Percentiles rank a stretch among this genome's conserved stretches.
phyloP scores from a whole-genome alignment of 2,329 filamentous ascomycete species.

The Stylonectria norvegica region DNA sequence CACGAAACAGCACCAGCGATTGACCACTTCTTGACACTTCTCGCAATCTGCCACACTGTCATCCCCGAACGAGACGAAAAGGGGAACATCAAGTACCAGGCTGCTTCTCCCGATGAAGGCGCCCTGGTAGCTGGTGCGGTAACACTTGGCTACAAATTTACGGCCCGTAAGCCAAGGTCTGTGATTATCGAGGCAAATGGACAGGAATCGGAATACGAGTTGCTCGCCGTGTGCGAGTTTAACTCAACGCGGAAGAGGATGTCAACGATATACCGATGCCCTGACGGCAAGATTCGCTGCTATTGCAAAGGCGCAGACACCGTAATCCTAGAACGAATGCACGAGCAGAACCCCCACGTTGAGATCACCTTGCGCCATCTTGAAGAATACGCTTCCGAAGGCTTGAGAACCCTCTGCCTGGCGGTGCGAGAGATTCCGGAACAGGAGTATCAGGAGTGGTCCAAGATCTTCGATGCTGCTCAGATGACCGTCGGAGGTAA shows the following conservation, averaged over 20 bases:
- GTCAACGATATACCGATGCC: conserved; percentile 95
- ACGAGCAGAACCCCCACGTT: conserved; percentile 76
- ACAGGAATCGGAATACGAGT: conserved; percentile 74
- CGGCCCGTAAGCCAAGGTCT: conserved; percentile 81
- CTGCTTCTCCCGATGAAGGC: conserved; percentile 93
- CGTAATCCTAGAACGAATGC: conserved; percentile 88
- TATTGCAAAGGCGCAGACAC: conserved; percentile 98
- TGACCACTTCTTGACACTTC: conserved; percentile 80
- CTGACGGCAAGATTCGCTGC: conserved; percentile 88
- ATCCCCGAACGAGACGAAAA: conserved; percentile 86
- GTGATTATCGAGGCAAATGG: conserved; percentile 80
- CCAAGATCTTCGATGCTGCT: conserved; percentile 79
- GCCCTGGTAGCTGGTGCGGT: conserved; percentile 93
- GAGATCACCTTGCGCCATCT: conserved; percentile 89
- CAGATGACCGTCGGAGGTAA: conserved; percentile 88
- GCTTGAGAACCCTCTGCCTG: conserved; percentile 88
- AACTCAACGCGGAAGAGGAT: conserved; percentile 92
- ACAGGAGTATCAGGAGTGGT: conserved; percentile 84
- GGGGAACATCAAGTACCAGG: conserved; percentile 91
- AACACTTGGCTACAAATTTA: conserved; percentile 81
- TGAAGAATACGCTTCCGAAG: conserved; percentile 98
- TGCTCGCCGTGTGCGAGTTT: conserved; percentile 97
- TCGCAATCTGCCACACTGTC: conserved; percentile 93
- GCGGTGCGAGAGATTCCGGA: conserved; percentile 93
- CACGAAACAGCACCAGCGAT: conserved; percentile 52